phyloP scores from a whole-genome alignment of 371 early-diverging fungal genomes.

The Haplosporangium sp. region DNA sequence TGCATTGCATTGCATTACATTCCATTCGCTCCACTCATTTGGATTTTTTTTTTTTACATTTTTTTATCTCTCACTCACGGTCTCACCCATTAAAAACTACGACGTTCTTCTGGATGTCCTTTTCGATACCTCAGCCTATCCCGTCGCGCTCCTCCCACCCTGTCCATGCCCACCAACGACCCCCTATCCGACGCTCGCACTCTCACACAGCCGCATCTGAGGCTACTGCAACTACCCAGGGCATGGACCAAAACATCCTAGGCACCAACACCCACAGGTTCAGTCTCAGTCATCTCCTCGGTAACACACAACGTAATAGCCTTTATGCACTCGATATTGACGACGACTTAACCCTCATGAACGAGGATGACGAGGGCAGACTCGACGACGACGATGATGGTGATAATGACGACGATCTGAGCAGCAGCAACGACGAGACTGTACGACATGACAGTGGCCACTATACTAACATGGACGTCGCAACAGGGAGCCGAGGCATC shows the following conservation, averaged over 20 bases:
- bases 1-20: not conserved
- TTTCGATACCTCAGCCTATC: slow-evolving; percentile 51
- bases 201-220: slow-evolving; percentile 19
- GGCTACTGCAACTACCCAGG: not conserved
- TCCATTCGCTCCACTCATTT: not conserved
- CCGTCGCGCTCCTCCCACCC: slow-evolving; percentile 52
- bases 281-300: slow-evolving; percentile 25
- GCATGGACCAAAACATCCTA: not conserved
- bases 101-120: slow-evolving; percentile 35
- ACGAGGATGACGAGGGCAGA: slow-evolving; percentile 11
- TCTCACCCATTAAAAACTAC: not conserved
- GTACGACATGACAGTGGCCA: slow-evolving; percentile 34
- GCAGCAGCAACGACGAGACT: not conserved
- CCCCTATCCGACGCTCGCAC: slow-evolving; percentile 41
- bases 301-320: slow-evolving; percentile 8
- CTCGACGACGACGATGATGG: slow-evolving; percentile 8
- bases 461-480: slow-evolving; percentile 17
- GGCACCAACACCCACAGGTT: slow-evolving; percentile 10
- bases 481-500: slow-evolving; percentile 21
- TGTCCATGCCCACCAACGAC: slow-evolving; percentile 46
- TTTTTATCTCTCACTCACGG: not conserved
- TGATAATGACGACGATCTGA: slow-evolving; percentile 14
- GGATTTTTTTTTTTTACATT: not conserved
- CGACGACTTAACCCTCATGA: slow-evolving; percentile 19
- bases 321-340: not conserved